Evolutionary conservation across 257 asterid genomes (phyloP).

Genomic region (Solanum lycopersicoides): DNA sequence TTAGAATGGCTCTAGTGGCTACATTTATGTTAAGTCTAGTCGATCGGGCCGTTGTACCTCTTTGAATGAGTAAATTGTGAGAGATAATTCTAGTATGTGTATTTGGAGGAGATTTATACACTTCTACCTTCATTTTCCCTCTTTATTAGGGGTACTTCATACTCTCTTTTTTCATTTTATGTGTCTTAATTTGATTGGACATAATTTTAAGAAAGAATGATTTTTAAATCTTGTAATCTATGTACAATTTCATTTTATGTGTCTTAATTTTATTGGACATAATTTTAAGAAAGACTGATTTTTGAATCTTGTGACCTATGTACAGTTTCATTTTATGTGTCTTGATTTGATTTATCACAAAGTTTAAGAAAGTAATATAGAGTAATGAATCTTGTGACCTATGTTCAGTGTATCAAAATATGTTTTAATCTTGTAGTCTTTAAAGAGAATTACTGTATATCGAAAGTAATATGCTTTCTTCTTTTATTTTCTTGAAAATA

Average conservation of each 20-base stretch:
- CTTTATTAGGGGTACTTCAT: background rate
- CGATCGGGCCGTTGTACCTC: background rate
- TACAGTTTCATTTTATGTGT: background rate
- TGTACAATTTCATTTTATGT: background rate
- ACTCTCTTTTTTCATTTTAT: background rate
- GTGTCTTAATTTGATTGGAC: background rate
- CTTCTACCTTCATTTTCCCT: background rate
- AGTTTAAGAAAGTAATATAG: background rate
- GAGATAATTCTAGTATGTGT: background rate
- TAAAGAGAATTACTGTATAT: background rate
- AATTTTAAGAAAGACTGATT: background rate
- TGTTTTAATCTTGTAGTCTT: background rate
- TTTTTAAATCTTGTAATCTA: background rate
- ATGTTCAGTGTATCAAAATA: background rate
- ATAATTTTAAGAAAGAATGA: background rate
- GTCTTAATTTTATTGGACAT: background rate
- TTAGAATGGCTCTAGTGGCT: background rate
- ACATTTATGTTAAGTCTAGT: background rate
- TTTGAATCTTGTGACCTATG: background rate
- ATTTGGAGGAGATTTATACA: background rate
- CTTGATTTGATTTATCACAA: background rate
- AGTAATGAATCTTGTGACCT: background rate
- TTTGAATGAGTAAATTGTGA: background rate
- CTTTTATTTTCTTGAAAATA: background rate
- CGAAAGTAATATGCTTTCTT: background rate